These are phyloP conservation scores for Solanum lycopersicoides DNA, from an alignment of 257 asterid species.

Conservation along the genomic window DNA sequence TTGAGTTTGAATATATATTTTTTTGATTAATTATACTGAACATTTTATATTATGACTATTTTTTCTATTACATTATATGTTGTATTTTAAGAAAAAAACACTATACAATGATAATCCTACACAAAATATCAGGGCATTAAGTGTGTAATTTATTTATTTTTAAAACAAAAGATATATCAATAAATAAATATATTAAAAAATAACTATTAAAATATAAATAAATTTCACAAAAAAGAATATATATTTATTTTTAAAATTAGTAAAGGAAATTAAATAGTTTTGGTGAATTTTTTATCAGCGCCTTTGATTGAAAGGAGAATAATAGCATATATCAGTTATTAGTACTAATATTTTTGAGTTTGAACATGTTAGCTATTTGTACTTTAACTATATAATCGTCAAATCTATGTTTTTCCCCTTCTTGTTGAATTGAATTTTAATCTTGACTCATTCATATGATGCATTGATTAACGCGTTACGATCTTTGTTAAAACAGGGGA, in stretches of 20 bases:
- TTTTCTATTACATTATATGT: too few species aligned
- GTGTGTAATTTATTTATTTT: not conserved
- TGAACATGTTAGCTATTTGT: not conserved
- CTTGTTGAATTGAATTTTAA: not conserved
- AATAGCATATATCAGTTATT: not conserved
- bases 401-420: not conserved
- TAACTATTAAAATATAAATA: not conserved
- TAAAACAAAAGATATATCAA: not conserved
- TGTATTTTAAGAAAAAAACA: not conserved
- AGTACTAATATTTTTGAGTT: not conserved
- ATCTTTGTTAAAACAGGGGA: constrained; percentile 26
- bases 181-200: not conserved
- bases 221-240: not conserved
- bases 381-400: not conserved
- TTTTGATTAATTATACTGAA: not conserved
- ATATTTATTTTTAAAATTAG: not conserved
- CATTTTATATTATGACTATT: not conserved
- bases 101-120: not conserved
- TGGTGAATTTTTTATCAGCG: not conserved
- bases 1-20: not conserved
- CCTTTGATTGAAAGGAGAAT: not conserved
- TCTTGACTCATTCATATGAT: not conserved
- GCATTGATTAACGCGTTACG: not conserved
- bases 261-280: not conserved
- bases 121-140: not conserved